Percentiles rank a stretch among this genome's conserved stretches.
These are phyloP conservation scores for Nidularia sp. DNA, from an alignment of 768 basidiomycete genomes.

Conservation along the genomic window DNA sequence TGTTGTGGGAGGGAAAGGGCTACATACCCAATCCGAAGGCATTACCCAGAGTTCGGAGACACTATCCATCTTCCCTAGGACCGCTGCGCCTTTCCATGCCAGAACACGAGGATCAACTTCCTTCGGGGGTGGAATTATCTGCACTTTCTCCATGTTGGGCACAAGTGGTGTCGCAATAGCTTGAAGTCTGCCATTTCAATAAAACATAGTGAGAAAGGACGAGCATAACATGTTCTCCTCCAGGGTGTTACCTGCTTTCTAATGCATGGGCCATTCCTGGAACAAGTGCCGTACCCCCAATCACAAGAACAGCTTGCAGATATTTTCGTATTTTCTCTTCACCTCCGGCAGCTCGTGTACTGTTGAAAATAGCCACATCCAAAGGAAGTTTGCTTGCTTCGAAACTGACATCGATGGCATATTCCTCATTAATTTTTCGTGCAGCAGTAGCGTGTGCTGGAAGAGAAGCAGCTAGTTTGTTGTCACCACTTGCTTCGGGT, in stretches of 20 bases:
- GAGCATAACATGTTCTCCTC: background rate
- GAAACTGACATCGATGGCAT: conserved; percentile 71
- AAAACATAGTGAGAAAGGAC: conserved; percentile 1
- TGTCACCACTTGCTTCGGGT: background rate
- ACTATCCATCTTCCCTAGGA: conserved; percentile 89
- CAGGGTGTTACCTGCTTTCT: conserved; percentile 85
- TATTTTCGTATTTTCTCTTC: conserved; percentile 91
- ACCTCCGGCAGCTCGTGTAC: conserved; percentile 80
- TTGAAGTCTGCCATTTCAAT: conserved; percentile 47
- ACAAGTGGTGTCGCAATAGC: conserved; percentile 83
- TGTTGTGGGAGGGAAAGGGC: background rate
- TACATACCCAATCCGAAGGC: conserved; percentile 77
- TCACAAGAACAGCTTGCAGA: conserved; percentile 80
- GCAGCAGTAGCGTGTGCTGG: too few relatives aligned
- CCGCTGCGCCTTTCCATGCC: conserved; percentile 93
- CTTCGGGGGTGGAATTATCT: conserved; percentile 91
- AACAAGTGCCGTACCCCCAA: conserved; percentile 79
- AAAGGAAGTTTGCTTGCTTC: conserved; percentile 89
- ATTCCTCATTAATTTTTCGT: conserved; percentile 41
- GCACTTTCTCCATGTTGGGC: conserved; percentile 81
- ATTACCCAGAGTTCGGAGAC: conserved; percentile 89
- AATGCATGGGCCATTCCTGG: conserved; percentile 83
- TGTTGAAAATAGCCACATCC: conserved; percentile 91
- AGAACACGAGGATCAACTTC: conserved; percentile 88
- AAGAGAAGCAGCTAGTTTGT: conserved; percentile 1